Evolutionary conservation across 495 filamentous ascomycete species (phyloP).

Genomic region (Xylaria longipes): DNA sequence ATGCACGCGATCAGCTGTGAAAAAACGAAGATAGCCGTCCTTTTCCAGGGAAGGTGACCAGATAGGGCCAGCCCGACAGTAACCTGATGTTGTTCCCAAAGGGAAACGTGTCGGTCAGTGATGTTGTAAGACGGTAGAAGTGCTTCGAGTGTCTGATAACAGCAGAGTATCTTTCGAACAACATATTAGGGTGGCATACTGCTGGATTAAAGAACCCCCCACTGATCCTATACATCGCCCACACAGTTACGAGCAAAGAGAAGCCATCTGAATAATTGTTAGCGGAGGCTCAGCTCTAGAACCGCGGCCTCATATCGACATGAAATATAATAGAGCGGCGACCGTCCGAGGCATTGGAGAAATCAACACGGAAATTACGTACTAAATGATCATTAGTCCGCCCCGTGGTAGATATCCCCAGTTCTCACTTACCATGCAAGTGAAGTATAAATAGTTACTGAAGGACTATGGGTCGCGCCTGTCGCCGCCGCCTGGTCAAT

Average conservation of each 20-base stretch:
- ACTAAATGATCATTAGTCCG: slow-evolving; percentile 52
- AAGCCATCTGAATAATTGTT: slow-evolving; percentile 57
- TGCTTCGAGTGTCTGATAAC: neutral
- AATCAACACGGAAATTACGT: slow-evolving; percentile 37
- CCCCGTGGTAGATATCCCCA: neutral
- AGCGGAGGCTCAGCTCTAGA: neutral
- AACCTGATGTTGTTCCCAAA: slow-evolving; percentile 35
- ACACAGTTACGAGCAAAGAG: slow-evolving; percentile 68
- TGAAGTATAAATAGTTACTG: slow-evolving; percentile 36
- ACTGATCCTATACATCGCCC: slow-evolving; percentile 70
- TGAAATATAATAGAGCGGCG: neutral
- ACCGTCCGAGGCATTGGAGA: neutral
- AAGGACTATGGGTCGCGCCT: slow-evolving; percentile 19
- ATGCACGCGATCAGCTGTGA: slow-evolving; percentile 62
- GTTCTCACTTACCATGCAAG: slow-evolving; percentile 30
- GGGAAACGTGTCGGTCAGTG: neutral
- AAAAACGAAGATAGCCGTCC: slow-evolving; percentile 56
- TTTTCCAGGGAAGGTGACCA: slow-evolving; percentile 52
- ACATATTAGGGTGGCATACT: slow-evolving; percentile 43
- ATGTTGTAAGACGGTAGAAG: neutral
- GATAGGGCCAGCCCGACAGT: slow-evolving; percentile 59
- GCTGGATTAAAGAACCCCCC: slow-evolving; percentile 73
- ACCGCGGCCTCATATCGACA: neutral
- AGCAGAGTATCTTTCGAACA: neutral
- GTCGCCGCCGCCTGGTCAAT: slow-evolving; percentile 36